phyloP scores from a whole-genome alignment of 2,329 filamentous ascomycete genomes.

The Aspergillus phoenicis region DNA sequence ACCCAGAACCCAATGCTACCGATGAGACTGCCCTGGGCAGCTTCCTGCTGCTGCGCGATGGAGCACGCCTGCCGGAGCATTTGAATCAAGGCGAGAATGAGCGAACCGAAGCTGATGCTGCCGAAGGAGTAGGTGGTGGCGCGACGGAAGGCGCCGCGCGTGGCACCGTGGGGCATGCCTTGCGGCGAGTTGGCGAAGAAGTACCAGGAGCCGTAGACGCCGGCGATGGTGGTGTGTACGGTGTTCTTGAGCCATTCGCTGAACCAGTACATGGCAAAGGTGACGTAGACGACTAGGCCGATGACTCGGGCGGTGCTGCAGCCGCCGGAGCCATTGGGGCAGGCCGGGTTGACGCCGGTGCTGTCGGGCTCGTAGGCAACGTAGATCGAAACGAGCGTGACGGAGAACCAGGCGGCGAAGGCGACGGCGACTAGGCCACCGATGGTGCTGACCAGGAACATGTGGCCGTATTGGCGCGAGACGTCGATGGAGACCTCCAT shows the following conservation, averaged over 20 bases:
- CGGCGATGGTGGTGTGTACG: constrained; percentile 82
- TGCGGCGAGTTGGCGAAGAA: constrained; percentile 66
- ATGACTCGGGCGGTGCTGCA: constrained; percentile 79
- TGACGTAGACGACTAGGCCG: constrained; percentile 81
- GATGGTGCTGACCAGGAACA: constrained; percentile 81
- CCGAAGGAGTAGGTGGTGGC: constrained; percentile 90
- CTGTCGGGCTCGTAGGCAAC: constrained; percentile 72
- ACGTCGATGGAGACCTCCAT: constrained; percentile 83
- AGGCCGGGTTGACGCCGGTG: constrained; percentile 54
- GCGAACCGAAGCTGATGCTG: constrained; percentile 81
- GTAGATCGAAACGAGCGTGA: constrained; percentile 85
- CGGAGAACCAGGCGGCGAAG: constrained; percentile 81
- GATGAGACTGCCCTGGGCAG: constrained; percentile 68
- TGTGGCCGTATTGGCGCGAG: constrained; percentile 78
- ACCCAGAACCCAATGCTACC: constrained; percentile 70
- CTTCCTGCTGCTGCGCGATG: constrained; percentile 69
- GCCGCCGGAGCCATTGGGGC: constrained; percentile 52
- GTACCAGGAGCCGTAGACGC: constrained; percentile 93
- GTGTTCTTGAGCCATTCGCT: constrained; percentile 93
- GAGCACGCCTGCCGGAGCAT: constrained; percentile 79
- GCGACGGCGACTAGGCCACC: constrained; percentile 76
- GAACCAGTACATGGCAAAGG: constrained; percentile 93
- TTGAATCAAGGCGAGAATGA: constrained; percentile 86
- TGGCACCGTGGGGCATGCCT: constrained; percentile 74
- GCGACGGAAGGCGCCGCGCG: constrained; percentile 78